phyloP scores from a whole-genome alignment of 2,329 filamentous ascomycete genomes.

The Thelonectria rubi region DNA sequence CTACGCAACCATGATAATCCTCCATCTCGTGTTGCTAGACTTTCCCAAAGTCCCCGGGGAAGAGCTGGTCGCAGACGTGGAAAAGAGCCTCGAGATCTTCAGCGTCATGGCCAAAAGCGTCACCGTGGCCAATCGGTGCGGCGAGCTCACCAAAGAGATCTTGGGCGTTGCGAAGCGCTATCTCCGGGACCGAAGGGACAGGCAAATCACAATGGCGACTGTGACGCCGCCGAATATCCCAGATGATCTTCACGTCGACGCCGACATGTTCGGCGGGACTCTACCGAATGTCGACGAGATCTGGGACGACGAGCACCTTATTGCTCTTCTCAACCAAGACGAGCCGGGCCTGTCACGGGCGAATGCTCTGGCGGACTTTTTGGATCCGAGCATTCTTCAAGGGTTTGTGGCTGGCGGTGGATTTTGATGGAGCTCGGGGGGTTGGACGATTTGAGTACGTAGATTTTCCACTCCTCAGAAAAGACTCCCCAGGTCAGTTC shows the following conservation, averaged over 20 bases:
- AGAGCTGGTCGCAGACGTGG: slow-evolving; percentile 7
- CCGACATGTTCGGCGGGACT: slow-evolving; percentile 1
- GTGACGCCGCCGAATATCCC: neutral
- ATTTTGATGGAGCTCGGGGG: neutral
- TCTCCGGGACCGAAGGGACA: neutral
- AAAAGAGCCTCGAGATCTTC: slow-evolving; percentile 8
- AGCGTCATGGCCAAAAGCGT: slow-evolving; percentile 5
- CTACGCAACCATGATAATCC: slow-evolving; percentile 14
- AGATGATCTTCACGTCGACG: neutral
- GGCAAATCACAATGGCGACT: neutral
- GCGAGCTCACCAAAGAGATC: slow-evolving; percentile 8
- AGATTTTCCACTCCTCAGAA: too few relatives aligned
- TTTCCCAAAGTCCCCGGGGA: slow-evolving; percentile 6
- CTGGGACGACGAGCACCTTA: slow-evolving; percentile 10
- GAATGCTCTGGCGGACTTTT: slow-evolving; percentile 9
- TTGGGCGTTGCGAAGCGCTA: slow-evolving; percentile 11
- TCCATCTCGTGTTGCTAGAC: slow-evolving; percentile 6
- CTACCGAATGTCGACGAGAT: slow-evolving; percentile 1
- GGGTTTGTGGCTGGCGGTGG: slow-evolving; percentile 7
- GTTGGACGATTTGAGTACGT: too few relatives aligned
- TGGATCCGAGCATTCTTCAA: slow-evolving; percentile 11
- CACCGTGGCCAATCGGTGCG: slow-evolving; percentile 5
- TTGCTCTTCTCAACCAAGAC: slow-evolving; percentile 8
- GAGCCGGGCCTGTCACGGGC: slow-evolving; percentile 3
- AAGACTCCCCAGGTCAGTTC: too few relatives aligned